Evolutionary conservation across 2,329 filamentous ascomycete species (phyloP), one percentile per base, ranked within the genome.

Genomic region (Colletotrichum godetiae): DNA sequence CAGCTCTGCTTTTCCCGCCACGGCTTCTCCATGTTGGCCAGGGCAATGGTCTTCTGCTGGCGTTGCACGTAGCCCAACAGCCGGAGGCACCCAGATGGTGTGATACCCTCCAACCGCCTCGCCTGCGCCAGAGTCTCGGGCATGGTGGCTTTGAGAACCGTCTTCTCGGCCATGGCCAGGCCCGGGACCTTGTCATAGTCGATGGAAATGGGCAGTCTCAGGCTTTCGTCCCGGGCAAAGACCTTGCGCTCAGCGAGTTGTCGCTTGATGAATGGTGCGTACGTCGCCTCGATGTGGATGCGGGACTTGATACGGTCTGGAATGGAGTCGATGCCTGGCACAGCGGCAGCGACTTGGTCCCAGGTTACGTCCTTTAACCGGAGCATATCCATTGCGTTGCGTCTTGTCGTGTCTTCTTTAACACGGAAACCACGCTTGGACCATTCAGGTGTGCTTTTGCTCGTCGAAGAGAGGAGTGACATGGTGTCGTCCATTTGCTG

Each of bases 101-200:
- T 92, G 74, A 93, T 86, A 4, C 96, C 96, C 82, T 99, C 97
- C 12, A 98, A 90, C 15, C 97, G 86, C 61, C 95, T 88, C 37
- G 96, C 96, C 88, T 98, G 97, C 0, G 94, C 96, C 27, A 99
- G 87, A 74, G 91, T 97, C 82, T 97, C 94, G 0, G 97, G 97
- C 64, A 90, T 86, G 1, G 94, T 93, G 2, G 87, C 85, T 72
- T 89, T 88, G 46, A 99, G 86, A 4, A 92, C 88, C 33, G 90
- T 87, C 82, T 90, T 92, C 85, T 98, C 97, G 72, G 94, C 95
- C 49, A 91, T 89, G 68, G 94, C 95, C 65, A 99, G 85, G 0
- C 95, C 95, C 42, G 88, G 86, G 0, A 99, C 88, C 13, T 82
- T 78, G 56, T 90, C 87, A 78, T 98, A 99, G 78, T 98, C 91